A percentile compares a stretch with the other conserved stretches of the same genome.
These are phyloP conservation scores for Pythium pyrilobum DNA, from an alignment of 352 stramenopile species.

Conservation along the genomic window DNA sequence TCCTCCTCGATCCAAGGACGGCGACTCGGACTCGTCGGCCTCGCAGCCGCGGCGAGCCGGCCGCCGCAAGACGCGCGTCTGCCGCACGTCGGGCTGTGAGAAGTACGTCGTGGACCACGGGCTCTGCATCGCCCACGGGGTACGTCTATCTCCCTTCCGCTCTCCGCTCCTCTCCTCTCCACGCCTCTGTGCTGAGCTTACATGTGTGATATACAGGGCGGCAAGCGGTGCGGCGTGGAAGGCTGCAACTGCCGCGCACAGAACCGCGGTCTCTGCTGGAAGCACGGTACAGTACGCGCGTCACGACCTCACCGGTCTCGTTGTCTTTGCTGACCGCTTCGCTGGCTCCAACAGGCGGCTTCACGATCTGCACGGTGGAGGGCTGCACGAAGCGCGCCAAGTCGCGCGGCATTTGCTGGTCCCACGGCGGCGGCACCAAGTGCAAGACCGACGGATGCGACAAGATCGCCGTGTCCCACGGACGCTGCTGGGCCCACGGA, in stretches of 20 bases:
- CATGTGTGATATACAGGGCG: conserved; percentile 21
- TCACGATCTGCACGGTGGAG: conserved; percentile 29
- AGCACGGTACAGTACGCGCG: no score
- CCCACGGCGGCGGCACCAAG: conserved; percentile 20
- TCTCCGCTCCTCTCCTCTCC: neutral
- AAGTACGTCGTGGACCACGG: conserved; percentile 60
- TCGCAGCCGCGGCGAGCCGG: neutral
- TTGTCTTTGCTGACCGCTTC: no score
- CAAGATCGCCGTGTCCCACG: conserved; percentile 15
- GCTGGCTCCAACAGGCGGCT: conserved; percentile 17
- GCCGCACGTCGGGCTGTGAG: conserved; percentile 34
- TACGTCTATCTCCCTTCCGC: neutral
- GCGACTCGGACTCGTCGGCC: conserved; percentile 3
- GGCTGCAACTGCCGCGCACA: conserved; percentile 50
- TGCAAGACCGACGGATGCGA: conserved; percentile 20
- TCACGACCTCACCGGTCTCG: no score
- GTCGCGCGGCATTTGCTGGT: conserved; percentile 23
- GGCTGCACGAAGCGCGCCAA: conserved; percentile 21
- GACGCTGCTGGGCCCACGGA: conserved; percentile 13
- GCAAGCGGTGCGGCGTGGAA: conserved; percentile 43
- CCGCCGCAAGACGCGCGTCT: conserved; percentile 46
- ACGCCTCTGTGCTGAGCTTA: neutral
- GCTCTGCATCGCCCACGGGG: conserved; percentile 24
- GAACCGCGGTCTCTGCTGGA: conserved; percentile 53
- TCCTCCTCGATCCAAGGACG: neutral